Percentiles rank a stretch among this genome's conserved stretches.
These are phyloP conservation scores for Linnemannia exigua DNA, from an alignment of 192 early-diverging fungal species.

Conservation along the genomic window DNA sequence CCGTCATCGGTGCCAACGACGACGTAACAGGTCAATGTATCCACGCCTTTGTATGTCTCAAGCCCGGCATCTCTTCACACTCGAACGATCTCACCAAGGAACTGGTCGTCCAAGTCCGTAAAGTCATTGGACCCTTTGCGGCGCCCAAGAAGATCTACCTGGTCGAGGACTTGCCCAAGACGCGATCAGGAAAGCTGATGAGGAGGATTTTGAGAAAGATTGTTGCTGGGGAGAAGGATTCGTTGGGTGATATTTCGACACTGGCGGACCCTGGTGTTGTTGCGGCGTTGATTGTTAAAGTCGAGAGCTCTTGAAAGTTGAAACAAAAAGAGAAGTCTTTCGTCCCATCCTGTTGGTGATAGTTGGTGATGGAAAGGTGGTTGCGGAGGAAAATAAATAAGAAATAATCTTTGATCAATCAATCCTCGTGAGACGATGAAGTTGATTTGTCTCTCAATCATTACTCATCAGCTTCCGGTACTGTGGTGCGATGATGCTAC, in stretches of 20 bases:
- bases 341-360: no score
- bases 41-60: slow-evolving; percentile 87
- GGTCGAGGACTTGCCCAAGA: slow-evolving; percentile 94
- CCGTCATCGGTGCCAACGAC: slow-evolving; percentile 89
- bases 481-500: no score
- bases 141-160: slow-evolving; percentile 89
- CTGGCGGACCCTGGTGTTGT: slow-evolving; percentile 81
- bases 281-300: slow-evolving; percentile 41
- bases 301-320: slow-evolving; percentile 19
- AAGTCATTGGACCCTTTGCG: slow-evolving; percentile 95
- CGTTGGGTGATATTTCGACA: slow-evolving; percentile 91
- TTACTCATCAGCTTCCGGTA: no score
- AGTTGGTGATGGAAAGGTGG: no score
- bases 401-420: no score
- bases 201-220: slow-evolving; percentile 94
- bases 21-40: slow-evolving; percentile 94
- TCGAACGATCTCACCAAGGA: slow-evolving; percentile 62
- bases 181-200: slow-evolving; percentile 97
- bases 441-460: no score
- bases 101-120: slow-evolving; percentile 82
- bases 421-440: no score
- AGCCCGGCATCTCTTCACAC: slow-evolving; percentile 59
- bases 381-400: not conserved
- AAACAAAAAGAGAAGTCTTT: slow-evolving; percentile 7
- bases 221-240: slow-evolving; percentile 85